phyloP scores from a whole-genome alignment of 805 yeast species.

The Pichia phayaonensis region DNA sequence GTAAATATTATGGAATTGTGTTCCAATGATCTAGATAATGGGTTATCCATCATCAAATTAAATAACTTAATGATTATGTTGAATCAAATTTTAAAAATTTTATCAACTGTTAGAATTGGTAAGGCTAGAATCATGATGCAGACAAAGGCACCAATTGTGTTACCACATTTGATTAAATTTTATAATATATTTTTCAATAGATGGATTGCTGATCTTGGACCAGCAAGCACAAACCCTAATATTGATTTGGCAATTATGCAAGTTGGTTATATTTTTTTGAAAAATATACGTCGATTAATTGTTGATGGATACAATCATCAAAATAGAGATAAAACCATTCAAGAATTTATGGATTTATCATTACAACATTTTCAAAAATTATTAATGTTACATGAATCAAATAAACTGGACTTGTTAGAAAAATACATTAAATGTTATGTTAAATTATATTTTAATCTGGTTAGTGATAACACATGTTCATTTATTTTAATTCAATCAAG shows the following conservation, averaged over 20 bases:
- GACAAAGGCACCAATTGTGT: slow-evolving; percentile 54
- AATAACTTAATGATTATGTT: slow-evolving; percentile 59
- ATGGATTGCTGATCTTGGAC: slow-evolving; percentile 38
- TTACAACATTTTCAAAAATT: slow-evolving; percentile 54
- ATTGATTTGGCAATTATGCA: slow-evolving; percentile 51
- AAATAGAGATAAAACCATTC: slow-evolving; percentile 48
- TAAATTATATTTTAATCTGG: slow-evolving; percentile 59
- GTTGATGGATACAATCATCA: slow-evolving; percentile 72
- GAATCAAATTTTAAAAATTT: slow-evolving; percentile 69
- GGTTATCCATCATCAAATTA: slow-evolving; percentile 39
- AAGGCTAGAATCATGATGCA: slow-evolving; percentile 73
- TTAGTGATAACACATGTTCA: slow-evolving; percentile 55
- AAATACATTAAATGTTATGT: slow-evolving; percentile 68
- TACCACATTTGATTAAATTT: slow-evolving; percentile 50
- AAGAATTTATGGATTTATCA: slow-evolving; percentile 51
- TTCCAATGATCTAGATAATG: slow-evolving; percentile 20
- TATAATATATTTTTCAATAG: slow-evolving; percentile 53
- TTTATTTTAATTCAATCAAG: slow-evolving; percentile 64
- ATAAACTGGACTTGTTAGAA: slow-evolving; percentile 45
- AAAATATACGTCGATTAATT: slow-evolving; percentile 63
- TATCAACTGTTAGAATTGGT: slow-evolving; percentile 77
- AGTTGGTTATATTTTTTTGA: slow-evolving; percentile 70
- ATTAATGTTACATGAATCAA: slow-evolving; percentile 44
- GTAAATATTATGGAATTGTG: slow-evolving; percentile 38
- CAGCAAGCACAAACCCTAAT: slow-evolving; percentile 20